These are phyloP conservation scores for Lepiota brunneoincarnata DNA, from an alignment of 768 basidiomycete species.

Conservation along the genomic window DNA sequence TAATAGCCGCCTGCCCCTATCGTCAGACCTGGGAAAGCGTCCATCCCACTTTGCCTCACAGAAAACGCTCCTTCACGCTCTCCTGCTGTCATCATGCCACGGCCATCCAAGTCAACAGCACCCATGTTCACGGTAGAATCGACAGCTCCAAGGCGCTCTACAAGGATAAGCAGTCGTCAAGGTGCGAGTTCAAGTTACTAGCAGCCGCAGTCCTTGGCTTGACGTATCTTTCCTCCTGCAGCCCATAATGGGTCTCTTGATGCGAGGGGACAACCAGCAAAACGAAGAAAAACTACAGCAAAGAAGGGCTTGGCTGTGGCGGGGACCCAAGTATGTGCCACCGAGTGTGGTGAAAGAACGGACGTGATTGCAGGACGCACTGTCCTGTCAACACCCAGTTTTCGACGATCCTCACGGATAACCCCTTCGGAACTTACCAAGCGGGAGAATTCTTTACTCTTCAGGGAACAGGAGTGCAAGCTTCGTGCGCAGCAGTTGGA, in stretches of 20 bases:
- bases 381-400: background rate
- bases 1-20: slow-evolving; percentile 9
- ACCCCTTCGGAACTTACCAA: slow-evolving; percentile 35
- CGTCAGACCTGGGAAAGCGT: slow-evolving; percentile 10
- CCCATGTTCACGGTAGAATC: background rate
- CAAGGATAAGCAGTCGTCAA: slow-evolving; percentile 10
- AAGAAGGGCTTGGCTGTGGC: background rate
- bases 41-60: background rate
- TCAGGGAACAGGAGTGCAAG: slow-evolving; percentile 39
- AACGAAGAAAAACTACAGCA: background rate
- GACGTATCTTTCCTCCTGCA: slow-evolving; percentile 4
- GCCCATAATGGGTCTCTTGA: background rate
- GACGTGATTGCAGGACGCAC: background rate
- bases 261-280: background rate
- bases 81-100: slow-evolving; percentile 9
- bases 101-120: slow-evolving; percentile 3
- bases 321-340: background rate
- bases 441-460: slow-evolving; percentile 32
- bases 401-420: slow-evolving; percentile 36
- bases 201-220: background rate
- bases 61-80: background rate
- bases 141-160: slow-evolving; percentile 2
- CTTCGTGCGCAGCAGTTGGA: slow-evolving; percentile 36
- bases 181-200: background rate
- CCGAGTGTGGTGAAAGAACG: slow-evolving; percentile 3